These are phyloP conservation scores for Calonectria leucothoes DNA, from an alignment of 2,329 filamentous ascomycete species.

Conservation along the genomic window DNA sequence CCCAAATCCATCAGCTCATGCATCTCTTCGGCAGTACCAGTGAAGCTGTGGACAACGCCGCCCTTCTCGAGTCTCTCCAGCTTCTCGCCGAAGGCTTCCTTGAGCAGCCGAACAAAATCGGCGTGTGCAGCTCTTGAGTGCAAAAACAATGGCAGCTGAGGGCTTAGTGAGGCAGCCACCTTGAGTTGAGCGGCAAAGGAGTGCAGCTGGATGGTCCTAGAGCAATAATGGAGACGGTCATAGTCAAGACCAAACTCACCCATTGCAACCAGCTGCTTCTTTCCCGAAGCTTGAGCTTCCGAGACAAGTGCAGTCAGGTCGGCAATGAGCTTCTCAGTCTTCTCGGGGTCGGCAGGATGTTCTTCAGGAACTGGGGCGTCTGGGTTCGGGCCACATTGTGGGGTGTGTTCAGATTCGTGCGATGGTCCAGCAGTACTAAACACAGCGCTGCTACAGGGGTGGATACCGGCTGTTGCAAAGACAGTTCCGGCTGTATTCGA, in stretches of 20 bases:
- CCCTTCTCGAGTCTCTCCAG: constrained; percentile 77
- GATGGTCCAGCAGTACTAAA: constrained; percentile 70
- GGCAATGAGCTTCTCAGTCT: constrained; percentile 62
- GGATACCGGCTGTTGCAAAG: constrained; percentile 92
- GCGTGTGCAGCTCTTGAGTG: constrained; percentile 89
- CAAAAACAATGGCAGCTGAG: constrained; percentile 89
- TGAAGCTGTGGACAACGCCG: constrained; percentile 95
- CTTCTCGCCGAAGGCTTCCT: constrained; percentile 64
- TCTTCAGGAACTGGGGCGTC: constrained; percentile 61
- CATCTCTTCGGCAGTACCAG: constrained; percentile 89
- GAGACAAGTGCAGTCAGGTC: constrained; percentile 74
- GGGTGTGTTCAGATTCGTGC: constrained; percentile 59
- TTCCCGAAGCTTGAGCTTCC: constrained; percentile 62
- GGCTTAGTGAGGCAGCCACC: constrained; percentile 74
- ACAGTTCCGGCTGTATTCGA: constrained; percentile 75
- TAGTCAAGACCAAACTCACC: constrained; percentile 98
- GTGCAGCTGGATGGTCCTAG: constrained; percentile 82
- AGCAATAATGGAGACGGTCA: constrained; percentile 86
- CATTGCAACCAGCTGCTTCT: constrained; percentile 75
- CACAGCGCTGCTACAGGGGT: constrained; percentile 86
- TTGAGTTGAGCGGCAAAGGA: constrained; percentile 88
- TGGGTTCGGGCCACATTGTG: constrained; percentile 66
- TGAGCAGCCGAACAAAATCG: constrained; percentile 83
- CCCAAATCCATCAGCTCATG: constrained; percentile 81
- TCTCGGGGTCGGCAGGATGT: constrained; percentile 55